These are phyloP conservation scores for Endocladia muricata DNA, from an alignment of 31 red algal species.

Conservation along the genomic window DNA sequence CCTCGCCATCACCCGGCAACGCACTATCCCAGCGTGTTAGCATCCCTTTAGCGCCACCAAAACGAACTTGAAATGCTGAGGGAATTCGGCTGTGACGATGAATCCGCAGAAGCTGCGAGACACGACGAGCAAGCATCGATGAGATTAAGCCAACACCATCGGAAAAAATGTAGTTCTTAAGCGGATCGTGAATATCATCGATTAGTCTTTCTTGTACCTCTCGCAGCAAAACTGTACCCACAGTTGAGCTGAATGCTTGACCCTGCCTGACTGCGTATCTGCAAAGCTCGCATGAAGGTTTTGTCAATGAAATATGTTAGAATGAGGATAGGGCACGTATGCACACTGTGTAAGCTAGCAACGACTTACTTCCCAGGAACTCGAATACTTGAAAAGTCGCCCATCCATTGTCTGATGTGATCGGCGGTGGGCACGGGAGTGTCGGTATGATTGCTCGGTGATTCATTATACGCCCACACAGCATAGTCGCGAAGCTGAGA, in stretches of 20 bases:
- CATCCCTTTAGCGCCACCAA: slow-evolving; percentile 30
- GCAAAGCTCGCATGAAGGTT: not conserved
- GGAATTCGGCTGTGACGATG: not conserved
- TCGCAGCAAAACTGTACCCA: not conserved
- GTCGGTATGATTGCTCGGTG: not conserved
- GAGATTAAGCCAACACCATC: slow-evolving; percentile 16
- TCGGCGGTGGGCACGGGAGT: not conserved
- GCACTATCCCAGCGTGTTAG: slow-evolving; percentile 10
- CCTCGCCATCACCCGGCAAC: not conserved
- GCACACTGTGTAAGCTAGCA: not conserved
- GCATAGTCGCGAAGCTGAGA: slow-evolving; percentile 18
- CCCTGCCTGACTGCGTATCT: slow-evolving; percentile 19
- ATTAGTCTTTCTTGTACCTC: not conserved
- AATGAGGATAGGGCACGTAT: not conserved
- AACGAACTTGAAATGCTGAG: slow-evolving; percentile 32
- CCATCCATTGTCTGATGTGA: slow-evolving; percentile 18
- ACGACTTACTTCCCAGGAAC: slow-evolving; percentile 18
- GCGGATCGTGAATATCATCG: not conserved
- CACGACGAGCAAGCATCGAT: not conserved
- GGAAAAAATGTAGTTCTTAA: slow-evolving; percentile 12
- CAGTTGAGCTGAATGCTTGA: slow-evolving; percentile 25
- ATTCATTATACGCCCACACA: slow-evolving; percentile 34
- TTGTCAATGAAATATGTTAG: not conserved
- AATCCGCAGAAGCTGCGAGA: not conserved
- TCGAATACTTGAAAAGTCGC: slow-evolving; percentile 33